Conservation (phyloP, 2,329 filamentous ascomycete genomes). For the Aspergillus oerlinghausenensis region DNA sequence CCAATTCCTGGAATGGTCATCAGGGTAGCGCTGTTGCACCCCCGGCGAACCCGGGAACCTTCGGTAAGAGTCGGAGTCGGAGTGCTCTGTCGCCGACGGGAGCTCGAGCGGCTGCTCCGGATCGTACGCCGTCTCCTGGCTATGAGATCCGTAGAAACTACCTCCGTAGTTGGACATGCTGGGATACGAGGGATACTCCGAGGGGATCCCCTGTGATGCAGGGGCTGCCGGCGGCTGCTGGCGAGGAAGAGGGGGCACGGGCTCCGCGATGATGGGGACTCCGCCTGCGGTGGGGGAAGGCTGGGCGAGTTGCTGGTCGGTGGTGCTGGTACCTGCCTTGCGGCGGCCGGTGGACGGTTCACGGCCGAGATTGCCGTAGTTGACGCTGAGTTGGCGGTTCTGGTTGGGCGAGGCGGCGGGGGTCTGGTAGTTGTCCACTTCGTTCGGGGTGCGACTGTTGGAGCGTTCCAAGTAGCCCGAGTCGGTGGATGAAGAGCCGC, state of each 20-base stretch:
- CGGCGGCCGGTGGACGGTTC: conserved; percentile 40
- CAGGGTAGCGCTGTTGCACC: background rate
- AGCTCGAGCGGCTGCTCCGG: conserved; percentile 14
- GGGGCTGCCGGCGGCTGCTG: background rate
- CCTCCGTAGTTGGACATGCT: conserved; percentile 7
- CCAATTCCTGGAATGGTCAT: background rate
- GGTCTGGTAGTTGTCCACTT: conserved; percentile 24
- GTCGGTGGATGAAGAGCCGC: conserved; percentile 24
- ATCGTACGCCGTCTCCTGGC: conserved; percentile 7
- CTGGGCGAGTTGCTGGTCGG: conserved; percentile 9
- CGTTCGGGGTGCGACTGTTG: conserved; percentile 29
- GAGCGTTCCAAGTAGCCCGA: conserved; percentile 31
- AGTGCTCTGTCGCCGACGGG: conserved; percentile 5
- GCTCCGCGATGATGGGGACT: conserved; percentile 24
- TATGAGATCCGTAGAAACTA: background rate
- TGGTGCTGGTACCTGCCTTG: conserved; percentile 20
- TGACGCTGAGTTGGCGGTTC: conserved; percentile 19
- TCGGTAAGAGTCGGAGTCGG: background rate
- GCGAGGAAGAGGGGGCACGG: conserved; percentile 17
- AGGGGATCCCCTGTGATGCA: background rate
- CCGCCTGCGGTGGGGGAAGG: conserved; percentile 4
- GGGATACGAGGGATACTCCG: conserved; percentile 8
- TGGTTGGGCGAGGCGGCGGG: conserved; percentile 21
- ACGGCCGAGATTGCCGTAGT: conserved; percentile 28
- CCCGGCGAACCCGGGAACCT: background rate